Evolutionary conservation across 1,139 yeast species (phyloP).

Genomic region (Pichia sp.): DNA sequence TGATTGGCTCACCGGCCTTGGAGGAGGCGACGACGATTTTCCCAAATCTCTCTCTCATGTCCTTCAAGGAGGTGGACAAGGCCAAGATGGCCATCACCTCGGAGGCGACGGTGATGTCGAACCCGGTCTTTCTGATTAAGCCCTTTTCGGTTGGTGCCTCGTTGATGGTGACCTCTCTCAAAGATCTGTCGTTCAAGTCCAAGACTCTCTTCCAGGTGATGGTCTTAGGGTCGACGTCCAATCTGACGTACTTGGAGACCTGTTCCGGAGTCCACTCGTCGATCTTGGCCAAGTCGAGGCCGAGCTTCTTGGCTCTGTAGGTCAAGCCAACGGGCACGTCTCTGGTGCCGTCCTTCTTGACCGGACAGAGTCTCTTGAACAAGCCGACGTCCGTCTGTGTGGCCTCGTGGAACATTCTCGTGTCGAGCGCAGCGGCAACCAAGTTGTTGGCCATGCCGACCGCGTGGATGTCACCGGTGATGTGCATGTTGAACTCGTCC

Average conservation of each 20-base stretch:
- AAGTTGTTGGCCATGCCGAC: constrained; percentile 93
- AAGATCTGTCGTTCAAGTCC: constrained; percentile 90
- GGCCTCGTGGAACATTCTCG: constrained; percentile 94
- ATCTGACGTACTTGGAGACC: constrained; percentile 67
- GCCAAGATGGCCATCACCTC: constrained; percentile 98
- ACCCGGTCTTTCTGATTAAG: constrained; percentile 81
- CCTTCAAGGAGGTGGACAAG: constrained; percentile 73
- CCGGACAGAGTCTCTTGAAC: constrained; percentile 83
- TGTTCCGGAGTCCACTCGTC: constrained; percentile 80
- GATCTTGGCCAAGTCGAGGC: constrained; percentile 78
- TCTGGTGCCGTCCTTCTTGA: constrained; percentile 71
- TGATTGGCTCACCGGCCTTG: constrained; percentile 78
- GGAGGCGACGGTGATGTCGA: constrained; percentile 94
- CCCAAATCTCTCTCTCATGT: constrained; percentile 88
- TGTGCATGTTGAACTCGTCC: constrained; percentile 98
- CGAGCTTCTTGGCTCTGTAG: constrained; percentile 72
- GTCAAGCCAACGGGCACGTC: constrained; percentile 75
- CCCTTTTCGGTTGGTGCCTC: constrained; percentile 96
- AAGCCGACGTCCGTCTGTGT: constrained; percentile 90
- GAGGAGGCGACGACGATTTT: constrained; percentile 86
- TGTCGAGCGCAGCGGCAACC: constrained; percentile 96
- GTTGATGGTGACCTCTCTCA: constrained; percentile 89
- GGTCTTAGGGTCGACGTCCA: constrained; percentile 89
- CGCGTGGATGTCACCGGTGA: constrained; percentile 98
- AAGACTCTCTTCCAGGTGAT: constrained; percentile 97